Evolutionary conservation across 2,329 filamentous ascomycete genomes (phyloP), one percentile per base, ranked within the genome.

Genomic region (Scedosporium minutisporum): DNA sequence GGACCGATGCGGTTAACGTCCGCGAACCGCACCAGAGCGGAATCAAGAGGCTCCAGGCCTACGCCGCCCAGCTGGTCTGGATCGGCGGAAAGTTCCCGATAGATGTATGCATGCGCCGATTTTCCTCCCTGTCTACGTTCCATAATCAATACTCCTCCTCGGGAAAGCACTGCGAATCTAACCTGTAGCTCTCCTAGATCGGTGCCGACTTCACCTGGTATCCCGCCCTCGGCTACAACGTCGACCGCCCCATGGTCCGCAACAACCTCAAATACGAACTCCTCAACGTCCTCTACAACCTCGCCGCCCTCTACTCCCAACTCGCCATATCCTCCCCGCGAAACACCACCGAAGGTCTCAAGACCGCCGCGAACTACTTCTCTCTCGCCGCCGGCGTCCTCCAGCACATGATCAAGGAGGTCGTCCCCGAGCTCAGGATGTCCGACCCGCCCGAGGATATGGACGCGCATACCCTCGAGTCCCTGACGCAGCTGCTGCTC

Each of bases 141-240:
- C n/a, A 41, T 4, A 23, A 16, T 9, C 58, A 4, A 16, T 21
- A 23, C 18, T 46, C 3, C 14, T 57, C 23, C 33, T 16, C 7
- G 16, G 6, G 6, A n/a, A 25, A n/a, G 14, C 59, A 18, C n/a
- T 29, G 21, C 33, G 60, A 23, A n/a, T 21, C 7, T 41, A 16
- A 16, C 27, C 46, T 53, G 59, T 62, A 42, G 53, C 51, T 18
- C 10, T 27, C 38, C 12, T 69, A 93, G 89, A 91, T 96, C 67
- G 95, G 95, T 21, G 91, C 92, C 65, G 92, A 97, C 64, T 99
- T 99, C 70, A 89, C 90, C 2, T 99, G 95, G 95, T 97, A 96
- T 77, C 91, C 93, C 12, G 88, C 93, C 3, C 79, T 97, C 63
- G 95, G 93, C 61, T 97, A 96, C 74, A 93, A 96, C 73, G 89